Base-by-base conservation (phyloP, 1,284 basidiomycete genomes). In the Melampsora americana region DNA sequence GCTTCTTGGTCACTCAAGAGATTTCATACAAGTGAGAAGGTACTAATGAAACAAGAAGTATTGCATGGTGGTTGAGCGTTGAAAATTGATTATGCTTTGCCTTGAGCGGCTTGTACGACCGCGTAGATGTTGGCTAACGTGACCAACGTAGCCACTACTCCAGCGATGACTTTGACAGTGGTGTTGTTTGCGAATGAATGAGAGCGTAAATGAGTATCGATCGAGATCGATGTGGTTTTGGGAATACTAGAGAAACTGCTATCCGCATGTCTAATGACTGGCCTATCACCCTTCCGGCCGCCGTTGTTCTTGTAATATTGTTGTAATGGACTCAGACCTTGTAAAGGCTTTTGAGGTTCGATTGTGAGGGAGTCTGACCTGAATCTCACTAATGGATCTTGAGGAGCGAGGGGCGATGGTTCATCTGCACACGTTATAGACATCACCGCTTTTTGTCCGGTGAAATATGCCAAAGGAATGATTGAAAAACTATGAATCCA, bases 401-500 rank as follows among this genome's bases (percentile, higher is more conserved):
- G 7, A 16, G 28, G n/a, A 7, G 7, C 53, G 12, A 28, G 28
- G 20, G n/a, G n/a, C 9, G 28, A n/a, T 4, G 53, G n/a, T 5
- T 56, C 53, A 23, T 56, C 53, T 12, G 53, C 11, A 28, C 53
- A 56, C n/a, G n/a, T 56, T 2, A 73, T 73, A 14, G 70, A 66
- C 70, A 73, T 73, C 39, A 62, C 39, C 4, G 44, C 30, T 48
- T 66, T 66, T 42, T 35, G 44, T 12, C 60, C 61, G 3, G 70
- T 53, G 50, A 73, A 73, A 20, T 50, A 65, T 7, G 62, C 70
- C 12, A 73, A 62, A 7, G 70, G 70, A 28, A 73, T 73, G 26
- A 66, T 64, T 30, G 62, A 60, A 44, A 73, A 73, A 26, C 70
- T 73, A n/a, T 32, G 48, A 12, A 0, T n/a, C n/a, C 53, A n/a